A percentile compares a stretch with the other conserved stretches of the same genome.
phyloP scores from a whole-genome alignment of 139 green algal species.

The Closterium sp. region DNA sequence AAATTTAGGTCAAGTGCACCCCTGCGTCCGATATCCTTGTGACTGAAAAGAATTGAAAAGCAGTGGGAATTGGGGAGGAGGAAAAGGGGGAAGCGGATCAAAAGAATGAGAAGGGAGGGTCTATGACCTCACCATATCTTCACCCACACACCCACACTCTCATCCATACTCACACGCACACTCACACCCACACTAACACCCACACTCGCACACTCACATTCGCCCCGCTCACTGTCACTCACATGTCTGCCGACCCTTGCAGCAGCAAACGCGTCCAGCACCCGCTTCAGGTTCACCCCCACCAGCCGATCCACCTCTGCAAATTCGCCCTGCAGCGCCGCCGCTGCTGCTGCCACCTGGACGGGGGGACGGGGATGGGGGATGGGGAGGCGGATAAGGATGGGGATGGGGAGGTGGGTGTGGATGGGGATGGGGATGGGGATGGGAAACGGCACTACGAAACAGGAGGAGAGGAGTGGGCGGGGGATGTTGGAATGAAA shows the following conservation, averaged over 20 bases:
- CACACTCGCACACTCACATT: neutral
- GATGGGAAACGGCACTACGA: too few species aligned
- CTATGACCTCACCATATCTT: neutral
- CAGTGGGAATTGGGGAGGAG: neutral
- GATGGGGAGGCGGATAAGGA: too few species aligned
- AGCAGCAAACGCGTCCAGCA: neutral
- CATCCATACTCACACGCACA: neutral
- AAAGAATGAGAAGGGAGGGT: neutral
- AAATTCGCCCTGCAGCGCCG: neutral
- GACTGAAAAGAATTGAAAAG: too few species aligned
- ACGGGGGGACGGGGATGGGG: too few species aligned
- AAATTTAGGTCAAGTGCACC: too few species aligned
- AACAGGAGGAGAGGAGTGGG: too few species aligned
- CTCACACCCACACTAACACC: neutral
- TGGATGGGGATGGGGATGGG: too few species aligned
- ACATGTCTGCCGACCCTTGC: constrained; percentile 26
- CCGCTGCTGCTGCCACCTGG: constrained; percentile 28
- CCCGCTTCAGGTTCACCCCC: constrained; percentile 10
- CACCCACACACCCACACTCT: neutral
- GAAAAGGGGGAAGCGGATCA: neutral
- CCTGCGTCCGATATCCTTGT: too few species aligned
- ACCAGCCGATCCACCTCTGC: constrained; percentile 28
- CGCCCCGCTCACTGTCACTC: neutral
- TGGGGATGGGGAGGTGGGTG: too few species aligned
- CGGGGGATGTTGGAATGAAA: too few species aligned